Base-by-base conservation (phyloP, 352 stramenopile species). In the Phytophthora ramorum region DNA sequence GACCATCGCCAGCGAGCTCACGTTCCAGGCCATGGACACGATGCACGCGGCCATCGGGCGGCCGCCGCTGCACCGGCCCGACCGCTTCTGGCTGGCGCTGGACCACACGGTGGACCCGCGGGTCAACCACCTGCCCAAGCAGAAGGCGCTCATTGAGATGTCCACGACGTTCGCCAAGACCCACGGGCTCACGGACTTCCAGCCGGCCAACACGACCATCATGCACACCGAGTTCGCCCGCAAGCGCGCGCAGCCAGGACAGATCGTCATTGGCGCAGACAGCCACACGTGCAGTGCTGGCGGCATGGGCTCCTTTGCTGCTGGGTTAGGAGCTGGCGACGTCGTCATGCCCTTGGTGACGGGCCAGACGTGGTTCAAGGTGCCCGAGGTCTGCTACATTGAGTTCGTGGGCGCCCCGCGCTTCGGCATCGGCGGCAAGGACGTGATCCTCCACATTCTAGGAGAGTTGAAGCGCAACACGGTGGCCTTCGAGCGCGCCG, bases 141-240 rank as follows among this genome's bases (percentile, higher is more conserved):
- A 92, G 59, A 73, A 92, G 58, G 81, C 83, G 55, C 78, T 94
- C 49, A 94, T 94, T 64, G 80, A 94, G 40, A 75, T 90, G 62
- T 91, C 83, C 51, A 90, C 83, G 22, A 77, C 90, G 38, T 94
- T 94, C 57, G 86, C 86, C n/a, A 62, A 79, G 28, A 82, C 87
- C 44, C 83, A 91, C 58, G 68, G 69, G 0, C 71, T 94, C 26
- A 90, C 83, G 7, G 81, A 94, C 73, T 94, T 93, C 61, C 89
- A 85, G 74, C 84, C 76, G 0, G 79, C 86, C 59, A 94, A 94
- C 71, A 92, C 84, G 4, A 94, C 86, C 69, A 94, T 94, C 78
- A 90, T 94, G 81, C 86, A 94, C 77, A 94, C 86, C 0, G 83
- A 93, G 62, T 94, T 94, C 62, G 82, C 83, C 0, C 83, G 84